Base-by-base conservation (phyloP, 441 rosid genomes). In the Gossypium trilobum region DNA sequence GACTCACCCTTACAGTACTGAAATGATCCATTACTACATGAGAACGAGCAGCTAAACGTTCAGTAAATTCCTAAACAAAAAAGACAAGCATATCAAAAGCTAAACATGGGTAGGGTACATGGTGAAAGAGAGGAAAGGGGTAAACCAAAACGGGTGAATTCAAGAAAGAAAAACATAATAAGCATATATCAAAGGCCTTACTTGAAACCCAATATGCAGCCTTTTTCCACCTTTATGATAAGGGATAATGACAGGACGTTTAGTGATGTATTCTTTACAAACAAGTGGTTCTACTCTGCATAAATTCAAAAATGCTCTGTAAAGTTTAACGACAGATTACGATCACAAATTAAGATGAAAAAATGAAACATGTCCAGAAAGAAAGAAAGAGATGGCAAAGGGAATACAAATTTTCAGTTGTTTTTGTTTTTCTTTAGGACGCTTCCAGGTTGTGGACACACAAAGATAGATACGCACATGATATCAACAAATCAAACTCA, bases 221-320 rank as follows among this genome's bases (percentile, higher is more conserved):
- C 97, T 86, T 87, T 78, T 92, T 74, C 99, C 99, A 73, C 99
- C 98, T 87, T 78, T 91, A 80, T 95, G 98, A 78, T 93, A 95
- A 75, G 99, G 99, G 77, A 95, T 73, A 78, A 91, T 85, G 74
- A 91, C 93, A 1, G 98, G 98, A 74, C 95, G 91, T 72, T 81
- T 85, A 60, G 66, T 54, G 66, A 85, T 57, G 77, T 82, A 89
- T 73, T 93, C 99, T 78, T 92, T 89, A 78, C 98, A 92, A 71
- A 95, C 95, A 74, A 95, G 92, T 54, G 99, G 99, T 77, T 95
- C 99, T 66, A 91, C 65, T 87, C 97, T 92, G 90, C 68, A 58
- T 0, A 57, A 80, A 68, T 52, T 2, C 61, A 65, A 70, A 39
- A 64, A 80, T 42, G 56, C 23, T 75, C 73, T 56, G 55, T 66